Conservation (phyloP, 371 early-diverging fungal genomes). For the Mucor racemosus region DNA sequence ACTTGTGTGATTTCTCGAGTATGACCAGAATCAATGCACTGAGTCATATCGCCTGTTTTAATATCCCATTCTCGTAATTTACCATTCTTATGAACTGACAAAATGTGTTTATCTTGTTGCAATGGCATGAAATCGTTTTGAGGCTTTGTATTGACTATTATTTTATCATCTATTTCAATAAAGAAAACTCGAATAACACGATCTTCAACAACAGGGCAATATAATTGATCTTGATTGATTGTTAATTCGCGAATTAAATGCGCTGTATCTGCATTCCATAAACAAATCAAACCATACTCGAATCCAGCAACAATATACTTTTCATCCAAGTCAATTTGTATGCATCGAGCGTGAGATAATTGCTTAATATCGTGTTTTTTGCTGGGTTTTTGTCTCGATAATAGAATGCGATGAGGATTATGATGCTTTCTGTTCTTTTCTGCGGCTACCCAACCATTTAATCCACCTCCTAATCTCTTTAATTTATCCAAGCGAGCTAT, state of each 20-base stretch:
- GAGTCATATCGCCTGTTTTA: slow-evolving; percentile 37
- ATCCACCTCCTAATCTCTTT: slow-evolving; percentile 12
- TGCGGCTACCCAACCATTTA: slow-evolving; percentile 21
- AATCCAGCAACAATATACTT: slow-evolving; percentile 41
- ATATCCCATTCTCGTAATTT: slow-evolving; percentile 44
- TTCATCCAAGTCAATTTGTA: slow-evolving; percentile 34
- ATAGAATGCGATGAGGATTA: neutral
- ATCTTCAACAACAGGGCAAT: neutral
- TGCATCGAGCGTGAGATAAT: slow-evolving; percentile 24
- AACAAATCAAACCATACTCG: slow-evolving; percentile 39
- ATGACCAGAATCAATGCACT: slow-evolving; percentile 32
- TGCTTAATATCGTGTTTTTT: neutral
- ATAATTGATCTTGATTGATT: neutral
- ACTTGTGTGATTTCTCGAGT: slow-evolving; percentile 28
- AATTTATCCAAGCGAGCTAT: slow-evolving; percentile 40
- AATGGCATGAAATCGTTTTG: neutral
- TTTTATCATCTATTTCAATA: neutral
- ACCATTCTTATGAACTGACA: slow-evolving; percentile 44
- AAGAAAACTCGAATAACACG: slow-evolving; percentile 14
- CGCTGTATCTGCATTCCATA: slow-evolving; percentile 36
- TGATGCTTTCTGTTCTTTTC: slow-evolving; percentile 3
- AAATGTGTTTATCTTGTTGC: neutral
- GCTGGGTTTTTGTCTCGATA: neutral
- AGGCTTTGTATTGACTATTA: neutral
- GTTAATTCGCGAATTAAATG: slow-evolving; percentile 29